phyloP scores from a whole-genome alignment of 179 eudicot genomes.

The Drosera spatulata region DNA sequence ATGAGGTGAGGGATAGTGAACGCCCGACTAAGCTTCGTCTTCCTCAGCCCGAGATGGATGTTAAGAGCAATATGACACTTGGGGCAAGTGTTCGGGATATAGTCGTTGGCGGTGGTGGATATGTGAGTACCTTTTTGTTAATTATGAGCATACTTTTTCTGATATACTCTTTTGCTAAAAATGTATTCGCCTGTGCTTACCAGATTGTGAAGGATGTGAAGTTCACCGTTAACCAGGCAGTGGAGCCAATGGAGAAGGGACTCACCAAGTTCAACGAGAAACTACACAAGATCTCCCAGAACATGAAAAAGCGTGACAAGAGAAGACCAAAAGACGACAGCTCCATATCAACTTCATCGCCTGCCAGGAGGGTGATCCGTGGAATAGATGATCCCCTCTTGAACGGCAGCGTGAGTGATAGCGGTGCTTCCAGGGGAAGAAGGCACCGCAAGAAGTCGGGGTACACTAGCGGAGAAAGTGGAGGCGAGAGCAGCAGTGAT shows the following conservation, averaged over 20 bases:
- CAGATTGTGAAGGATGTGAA: conserved; percentile 88
- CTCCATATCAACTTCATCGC: conserved; percentile 39
- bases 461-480: conserved; percentile 77
- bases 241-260: conserved; percentile 87
- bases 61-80: conserved; percentile 59
- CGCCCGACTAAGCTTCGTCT: conserved; percentile 82
- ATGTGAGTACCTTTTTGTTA: conserved; percentile 38
- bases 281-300: conserved; percentile 71
- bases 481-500: conserved; percentile 90
- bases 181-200: not conserved
- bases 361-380: conserved; percentile 39
- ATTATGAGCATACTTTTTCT: not conserved
- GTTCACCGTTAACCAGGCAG: conserved; percentile 76
- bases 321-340: conserved; percentile 70
- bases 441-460: conserved; percentile 64
- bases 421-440: conserved; percentile 39
- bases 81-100: conserved; percentile 49
- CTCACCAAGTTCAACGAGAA: conserved; percentile 65
- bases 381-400: conserved; percentile 91
- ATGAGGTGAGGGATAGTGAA: conserved; percentile 88
- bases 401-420: conserved; percentile 76
- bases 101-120: not conserved
- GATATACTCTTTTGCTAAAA: too few species aligned
- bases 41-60: conserved; percentile 59
- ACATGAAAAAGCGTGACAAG: conserved; percentile 71